phyloP scores from a whole-genome alignment of 345 rosid genomes.

The Brassica juncea region DNA sequence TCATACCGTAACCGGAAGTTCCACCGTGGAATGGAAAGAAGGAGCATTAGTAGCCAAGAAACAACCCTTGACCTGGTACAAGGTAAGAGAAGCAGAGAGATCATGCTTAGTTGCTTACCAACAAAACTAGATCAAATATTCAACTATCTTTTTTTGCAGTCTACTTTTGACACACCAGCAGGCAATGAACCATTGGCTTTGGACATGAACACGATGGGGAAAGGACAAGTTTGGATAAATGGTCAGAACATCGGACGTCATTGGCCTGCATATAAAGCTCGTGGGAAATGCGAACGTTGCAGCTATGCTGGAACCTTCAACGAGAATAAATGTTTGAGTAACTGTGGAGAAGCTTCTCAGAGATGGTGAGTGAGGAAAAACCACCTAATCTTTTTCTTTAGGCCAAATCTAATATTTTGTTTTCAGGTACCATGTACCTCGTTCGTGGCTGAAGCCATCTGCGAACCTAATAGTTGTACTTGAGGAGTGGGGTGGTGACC shows the following conservation, averaged over 20 bases:
- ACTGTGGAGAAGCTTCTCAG: slow-evolving; percentile 93
- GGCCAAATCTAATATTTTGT: not conserved
- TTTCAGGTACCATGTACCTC: slow-evolving; percentile 89
- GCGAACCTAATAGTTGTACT: slow-evolving; percentile 76
- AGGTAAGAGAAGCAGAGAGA: slow-evolving; percentile 50
- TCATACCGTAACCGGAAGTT: slow-evolving; percentile 46
- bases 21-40: slow-evolving; percentile 57
- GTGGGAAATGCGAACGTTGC: slow-evolving; percentile 29
- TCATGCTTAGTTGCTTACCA: slow-evolving; percentile 12
- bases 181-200: slow-evolving; percentile 40
- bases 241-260: slow-evolving; percentile 40
- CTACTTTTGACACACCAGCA: slow-evolving; percentile 26
- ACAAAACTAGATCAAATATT: not conserved
- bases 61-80: slow-evolving; percentile 78
- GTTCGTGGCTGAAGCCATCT: slow-evolving; percentile 79
- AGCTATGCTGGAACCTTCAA: slow-evolving; percentile 32
- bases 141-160: slow-evolving; percentile 35
- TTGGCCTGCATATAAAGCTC: slow-evolving; percentile 39
- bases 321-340: slow-evolving; percentile 42
- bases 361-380: slow-evolving; percentile 60
- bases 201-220: slow-evolving; percentile 45
- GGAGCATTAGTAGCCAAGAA: slow-evolving; percentile 42
- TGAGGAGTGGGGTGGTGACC: slow-evolving; percentile 96
- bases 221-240: slow-evolving; percentile 45
- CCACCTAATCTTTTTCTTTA: not conserved